phyloP scores from a whole-genome alignment of 2,329 filamentous ascomycete species.

The Microsporum audouinii region DNA sequence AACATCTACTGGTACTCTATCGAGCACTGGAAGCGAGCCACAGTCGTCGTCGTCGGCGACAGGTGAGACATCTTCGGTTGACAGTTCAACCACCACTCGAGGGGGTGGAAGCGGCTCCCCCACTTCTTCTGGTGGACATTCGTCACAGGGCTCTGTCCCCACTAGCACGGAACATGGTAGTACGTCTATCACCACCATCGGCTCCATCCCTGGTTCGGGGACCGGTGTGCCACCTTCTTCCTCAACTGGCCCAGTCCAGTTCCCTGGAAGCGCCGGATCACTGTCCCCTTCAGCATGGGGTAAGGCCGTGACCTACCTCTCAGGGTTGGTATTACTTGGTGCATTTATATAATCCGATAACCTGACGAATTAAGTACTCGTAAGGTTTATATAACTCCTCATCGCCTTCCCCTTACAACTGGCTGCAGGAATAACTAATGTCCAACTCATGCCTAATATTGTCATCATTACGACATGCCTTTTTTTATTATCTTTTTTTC shows the following conservation, averaged over 20 bases:
- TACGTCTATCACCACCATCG: neutral
- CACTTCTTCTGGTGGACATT: neutral
- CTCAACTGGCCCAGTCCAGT: neutral
- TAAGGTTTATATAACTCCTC: neutral
- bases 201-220: neutral
- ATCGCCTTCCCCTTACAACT: neutral
- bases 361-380: neutral
- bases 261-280: slow-evolving; percentile 1
- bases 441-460: neutral
- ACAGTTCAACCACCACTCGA: neutral
- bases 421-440: neutral
- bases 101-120: neutral
- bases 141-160: neutral
- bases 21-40: neutral
- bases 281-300: neutral
- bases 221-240: neutral
- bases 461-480: neutral
- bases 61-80: neutral
- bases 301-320: neutral
- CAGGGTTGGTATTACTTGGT: neutral
- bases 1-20: neutral
- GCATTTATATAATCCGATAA: neutral
- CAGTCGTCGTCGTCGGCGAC: neutral
- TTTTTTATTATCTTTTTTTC: neutral
- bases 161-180: neutral